A percentile compares a stretch with the other conserved stretches of the same genome.
These are phyloP conservation scores for Cystobasidium onofrii DNA, from an alignment of 768 basidiomycete species.

Conservation along the genomic window DNA sequence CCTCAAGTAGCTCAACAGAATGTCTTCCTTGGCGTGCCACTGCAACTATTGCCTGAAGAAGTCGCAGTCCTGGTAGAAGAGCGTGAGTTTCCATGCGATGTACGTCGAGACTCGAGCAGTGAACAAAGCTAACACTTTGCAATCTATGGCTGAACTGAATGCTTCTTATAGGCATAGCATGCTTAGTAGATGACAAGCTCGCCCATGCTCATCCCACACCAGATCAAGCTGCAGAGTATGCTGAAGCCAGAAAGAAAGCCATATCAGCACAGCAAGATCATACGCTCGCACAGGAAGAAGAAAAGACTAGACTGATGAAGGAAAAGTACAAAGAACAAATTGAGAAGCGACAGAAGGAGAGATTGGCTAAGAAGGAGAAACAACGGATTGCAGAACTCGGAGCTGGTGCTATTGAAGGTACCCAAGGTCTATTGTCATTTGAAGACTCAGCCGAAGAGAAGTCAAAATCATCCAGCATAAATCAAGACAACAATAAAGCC, in stretches of 20 bases:
- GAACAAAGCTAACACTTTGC: too few relatives aligned
- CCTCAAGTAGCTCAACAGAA: slow-evolving; percentile 95
- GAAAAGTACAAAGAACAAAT: slow-evolving; percentile 53
- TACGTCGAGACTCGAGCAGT: too few relatives aligned
- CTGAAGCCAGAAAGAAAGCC: slow-evolving; percentile 20
- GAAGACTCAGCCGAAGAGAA: neutral
- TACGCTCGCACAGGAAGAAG: slow-evolving; percentile 49
- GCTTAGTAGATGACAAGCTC: slow-evolving; percentile 63
- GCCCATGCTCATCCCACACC: slow-evolving; percentile 48
- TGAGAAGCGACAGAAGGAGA: slow-evolving; percentile 44
- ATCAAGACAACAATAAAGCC: neutral
- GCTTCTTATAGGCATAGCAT: slow-evolving; percentile 57
- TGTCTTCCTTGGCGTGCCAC: slow-evolving; percentile 84
- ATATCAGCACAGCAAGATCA: slow-evolving; percentile 51
- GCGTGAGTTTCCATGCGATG: too few relatives aligned
- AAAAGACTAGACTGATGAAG: slow-evolving; percentile 52
- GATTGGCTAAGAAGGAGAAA: slow-evolving; percentile 38
- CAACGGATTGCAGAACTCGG: neutral
- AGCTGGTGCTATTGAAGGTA: neutral
- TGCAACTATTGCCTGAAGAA: slow-evolving; percentile 83
- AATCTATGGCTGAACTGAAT: too few relatives aligned
- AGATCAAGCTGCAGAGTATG: slow-evolving; percentile 37
- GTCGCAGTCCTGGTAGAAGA: slow-evolving; percentile 76
- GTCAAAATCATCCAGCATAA: neutral
- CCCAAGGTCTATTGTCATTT: neutral